Evolutionary conservation across 1,284 basidiomycete genomes (phyloP), one percentile per base, ranked within the genome.

Genomic region (Pulveroboletus sp.): DNA sequence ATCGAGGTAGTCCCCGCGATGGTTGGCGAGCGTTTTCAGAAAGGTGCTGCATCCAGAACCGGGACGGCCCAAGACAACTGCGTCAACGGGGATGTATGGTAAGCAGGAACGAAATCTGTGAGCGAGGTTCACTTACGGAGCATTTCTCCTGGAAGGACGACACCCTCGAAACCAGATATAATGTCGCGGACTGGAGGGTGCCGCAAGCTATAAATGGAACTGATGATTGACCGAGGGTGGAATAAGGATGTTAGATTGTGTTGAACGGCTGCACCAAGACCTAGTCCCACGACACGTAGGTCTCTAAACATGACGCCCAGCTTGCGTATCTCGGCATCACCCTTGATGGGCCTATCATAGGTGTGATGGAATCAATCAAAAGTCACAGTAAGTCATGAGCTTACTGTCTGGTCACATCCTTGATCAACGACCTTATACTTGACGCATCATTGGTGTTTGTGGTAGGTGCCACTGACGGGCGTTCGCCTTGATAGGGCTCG

Each of bases 11-110:
- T 85, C 85, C 0, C 69, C 62, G 0, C 82, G 81, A 60, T 85
- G 81, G 62, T 91, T 91, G 20, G 90, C 82, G 33, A 93, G 78
- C 0, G 78, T 78, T 70, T 89, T 89, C 56, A 93, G 79, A 43
- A 93, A 78, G 0, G 89, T 89, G 24, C 78, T 83, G 69, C 90
- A 92, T 4, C 91, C 90, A 2, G 87, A 81, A 40, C 82, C 82
- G 2, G 84, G 85, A 29, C 81, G 77, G 24, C 85, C 85, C 22
- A 87, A 73, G 14, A 86, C 84, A 36, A 85, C 79, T 81, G 56
- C 25, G 18, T 9, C 22, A 11, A 28, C 5, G 5, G 15, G 2
- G 28, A 11, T 31, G 22, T n/a, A 2, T 29, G 25, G 43, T 56
- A 46, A 43, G 24, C 22, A 2, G 20, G 25, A 38, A 49, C 49